Evolutionary conservation across 306 rosid genomes (phyloP).

Genomic region (Albizia julibrissin): DNA sequence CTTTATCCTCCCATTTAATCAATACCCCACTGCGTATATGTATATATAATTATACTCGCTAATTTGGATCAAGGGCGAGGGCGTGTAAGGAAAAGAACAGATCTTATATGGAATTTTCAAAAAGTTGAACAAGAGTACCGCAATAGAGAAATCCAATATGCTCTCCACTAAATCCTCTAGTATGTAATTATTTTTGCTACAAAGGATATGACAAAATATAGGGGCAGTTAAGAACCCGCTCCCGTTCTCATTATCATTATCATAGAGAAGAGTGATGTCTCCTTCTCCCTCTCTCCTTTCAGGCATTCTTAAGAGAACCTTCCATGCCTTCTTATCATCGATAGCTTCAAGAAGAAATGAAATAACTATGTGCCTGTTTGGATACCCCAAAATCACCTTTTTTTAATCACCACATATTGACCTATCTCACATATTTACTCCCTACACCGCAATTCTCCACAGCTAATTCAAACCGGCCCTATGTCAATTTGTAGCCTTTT

Average conservation of each 20-base stretch:
- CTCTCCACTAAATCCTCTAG: constrained; percentile 15
- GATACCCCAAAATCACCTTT: too few relatives aligned
- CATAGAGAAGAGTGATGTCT: background rate
- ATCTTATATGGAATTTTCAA: background rate
- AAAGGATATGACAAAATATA: background rate
- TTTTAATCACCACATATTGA: too few relatives aligned
- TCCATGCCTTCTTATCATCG: constrained; percentile 11
- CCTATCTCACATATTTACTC: too few relatives aligned
- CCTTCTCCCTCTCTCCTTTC: background rate
- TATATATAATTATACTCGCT: background rate
- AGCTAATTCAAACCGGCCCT: too few relatives aligned
- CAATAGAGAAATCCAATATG: background rate
- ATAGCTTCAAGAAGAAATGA: constrained; percentile 24
- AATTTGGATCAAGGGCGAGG: background rate
- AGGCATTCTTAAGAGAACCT: background rate
- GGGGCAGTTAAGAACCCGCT: constrained; percentile 3
- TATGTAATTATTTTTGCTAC: background rate
- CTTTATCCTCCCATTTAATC: background rate
- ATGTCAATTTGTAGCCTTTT: background rate
- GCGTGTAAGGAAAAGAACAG: background rate
- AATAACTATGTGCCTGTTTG: background rate
- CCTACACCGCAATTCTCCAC: too few relatives aligned
- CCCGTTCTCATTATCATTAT: constrained; percentile 4
- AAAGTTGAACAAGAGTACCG: background rate
- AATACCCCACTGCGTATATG: background rate